A percentile compares a stretch with the other conserved stretches of the same genome.
These are phyloP conservation scores for Cladobotryum protrusum DNA, from an alignment of 2,329 filamentous ascomycete genomes.

Conservation along the genomic window DNA sequence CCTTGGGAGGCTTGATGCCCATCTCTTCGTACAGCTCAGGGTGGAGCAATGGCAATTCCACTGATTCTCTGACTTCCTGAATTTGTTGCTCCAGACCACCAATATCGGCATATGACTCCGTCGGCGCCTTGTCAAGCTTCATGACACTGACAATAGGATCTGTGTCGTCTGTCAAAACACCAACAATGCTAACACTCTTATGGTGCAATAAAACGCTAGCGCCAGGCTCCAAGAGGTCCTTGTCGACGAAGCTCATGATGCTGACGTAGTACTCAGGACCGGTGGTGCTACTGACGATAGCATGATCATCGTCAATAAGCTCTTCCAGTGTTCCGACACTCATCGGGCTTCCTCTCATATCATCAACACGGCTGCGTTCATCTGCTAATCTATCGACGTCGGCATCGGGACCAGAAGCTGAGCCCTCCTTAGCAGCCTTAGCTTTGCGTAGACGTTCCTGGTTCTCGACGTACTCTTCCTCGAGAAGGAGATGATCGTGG, in stretches of 20 bases:
- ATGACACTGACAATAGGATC: slow-evolving; percentile 96
- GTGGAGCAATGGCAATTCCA: slow-evolving; percentile 89
- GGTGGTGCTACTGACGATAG: slow-evolving; percentile 95
- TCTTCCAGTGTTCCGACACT: slow-evolving; percentile 96
- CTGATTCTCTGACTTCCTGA: slow-evolving; percentile 94
- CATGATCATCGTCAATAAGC: slow-evolving; percentile 98
- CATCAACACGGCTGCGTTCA: slow-evolving; percentile 89
- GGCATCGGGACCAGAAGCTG: slow-evolving; percentile 64
- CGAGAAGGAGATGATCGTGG: slow-evolving; percentile 91
- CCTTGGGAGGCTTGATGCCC: slow-evolving; percentile 99
- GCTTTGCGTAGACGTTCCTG: slow-evolving; percentile 93
- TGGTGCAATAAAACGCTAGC: slow-evolving; percentile 93
- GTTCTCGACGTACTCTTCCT: slow-evolving; percentile 99
- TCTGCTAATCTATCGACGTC: slow-evolving; percentile 81
- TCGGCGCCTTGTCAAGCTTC: slow-evolving; percentile 98
- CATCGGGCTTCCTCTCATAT: slow-evolving; percentile 98
- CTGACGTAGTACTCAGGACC: slow-evolving; percentile 98
- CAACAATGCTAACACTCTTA: slow-evolving; percentile 96
- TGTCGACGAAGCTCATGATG: slow-evolving; percentile 99
- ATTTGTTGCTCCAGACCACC: slow-evolving; percentile 93
- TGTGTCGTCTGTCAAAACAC: slow-evolving; percentile 91
- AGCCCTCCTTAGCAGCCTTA: slow-evolving; percentile 70
- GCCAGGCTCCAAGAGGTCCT: slow-evolving; percentile 92
- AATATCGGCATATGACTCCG: slow-evolving; percentile 97
- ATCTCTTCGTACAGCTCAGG: slow-evolving; percentile 99